These are phyloP conservation scores for Xylariaceae sp. DNA, from an alignment of 2,329 filamentous ascomycete genomes.

Conservation along the genomic window DNA sequence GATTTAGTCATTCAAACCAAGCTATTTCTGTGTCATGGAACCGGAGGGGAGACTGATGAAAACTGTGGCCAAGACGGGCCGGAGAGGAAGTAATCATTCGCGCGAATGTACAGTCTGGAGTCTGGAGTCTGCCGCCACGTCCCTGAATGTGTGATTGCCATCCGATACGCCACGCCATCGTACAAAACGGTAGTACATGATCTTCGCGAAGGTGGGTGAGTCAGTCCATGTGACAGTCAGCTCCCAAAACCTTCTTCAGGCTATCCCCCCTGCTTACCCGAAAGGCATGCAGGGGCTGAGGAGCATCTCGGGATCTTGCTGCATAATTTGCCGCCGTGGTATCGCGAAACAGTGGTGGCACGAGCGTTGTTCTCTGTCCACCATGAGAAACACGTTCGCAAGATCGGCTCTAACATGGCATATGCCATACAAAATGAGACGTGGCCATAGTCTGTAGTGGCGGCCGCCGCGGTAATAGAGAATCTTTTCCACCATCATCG, in stretches of 20 bases:
- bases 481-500: background rate
- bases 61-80: background rate
- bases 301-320: background rate
- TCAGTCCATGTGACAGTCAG: background rate
- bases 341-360: background rate
- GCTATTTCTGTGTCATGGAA: background rate
- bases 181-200: constrained; percentile 4
- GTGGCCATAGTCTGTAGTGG: background rate
- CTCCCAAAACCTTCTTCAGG: background rate
- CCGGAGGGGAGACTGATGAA: background rate
- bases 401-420: background rate
- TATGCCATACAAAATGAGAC: background rate
- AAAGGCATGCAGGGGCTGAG: background rate
- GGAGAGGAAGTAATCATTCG: background rate
- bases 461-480: background rate
- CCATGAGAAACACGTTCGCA: background rate
- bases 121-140: background rate
- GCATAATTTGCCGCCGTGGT: background rate
- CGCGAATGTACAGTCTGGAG: background rate
- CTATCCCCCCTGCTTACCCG: background rate
- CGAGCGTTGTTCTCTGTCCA: background rate
- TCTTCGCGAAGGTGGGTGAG: background rate
- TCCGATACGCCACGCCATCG: background rate
- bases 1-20: background rate
- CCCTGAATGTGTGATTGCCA: background rate